phyloP scores from a whole-genome alignment of 225 moss, liverwort and hornwort species.

The Neckera pumila region DNA sequence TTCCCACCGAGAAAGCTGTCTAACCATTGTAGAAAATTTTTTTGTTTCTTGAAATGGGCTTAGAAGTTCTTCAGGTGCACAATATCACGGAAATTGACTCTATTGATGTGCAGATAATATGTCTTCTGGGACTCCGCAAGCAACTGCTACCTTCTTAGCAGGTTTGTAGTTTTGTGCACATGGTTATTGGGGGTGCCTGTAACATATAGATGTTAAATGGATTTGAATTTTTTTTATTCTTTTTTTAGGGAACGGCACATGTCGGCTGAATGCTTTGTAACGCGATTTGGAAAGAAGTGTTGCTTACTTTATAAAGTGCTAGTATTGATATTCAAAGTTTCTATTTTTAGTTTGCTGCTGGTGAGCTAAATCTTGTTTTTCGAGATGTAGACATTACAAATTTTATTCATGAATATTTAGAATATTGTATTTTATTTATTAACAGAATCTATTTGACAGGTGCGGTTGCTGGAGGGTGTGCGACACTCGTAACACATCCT shows the following conservation, averaged over 20 bases:
- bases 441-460: conserved; percentile 29
- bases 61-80: neutral
- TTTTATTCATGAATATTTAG: neutral
- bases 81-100: neutral
- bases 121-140: conserved; percentile 23
- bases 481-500: conserved; percentile 86
- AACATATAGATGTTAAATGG: neutral
- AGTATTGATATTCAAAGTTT: neutral
- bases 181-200: neutral
- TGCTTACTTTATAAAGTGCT: neutral
- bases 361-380: neutral
- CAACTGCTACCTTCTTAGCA: conserved; percentile 55
- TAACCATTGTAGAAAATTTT: neutral
- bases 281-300: neutral
- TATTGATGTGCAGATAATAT: conserved; percentile 27
- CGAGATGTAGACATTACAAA: neutral
- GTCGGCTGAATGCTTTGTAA: neutral
- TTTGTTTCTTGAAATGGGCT: neutral
- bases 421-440: neutral
- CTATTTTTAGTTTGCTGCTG: neutral
- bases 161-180: conserved; percentile 21
- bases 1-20: neutral
- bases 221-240: neutral
- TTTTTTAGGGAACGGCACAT: neutral
- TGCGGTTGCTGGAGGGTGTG: conserved; percentile 66